Percentiles rank a stretch among this genome's conserved stretches.
These are phyloP conservation scores for Myxozyma lipomycoides DNA, from an alignment of 805 yeast species.

Conservation along the genomic window DNA sequence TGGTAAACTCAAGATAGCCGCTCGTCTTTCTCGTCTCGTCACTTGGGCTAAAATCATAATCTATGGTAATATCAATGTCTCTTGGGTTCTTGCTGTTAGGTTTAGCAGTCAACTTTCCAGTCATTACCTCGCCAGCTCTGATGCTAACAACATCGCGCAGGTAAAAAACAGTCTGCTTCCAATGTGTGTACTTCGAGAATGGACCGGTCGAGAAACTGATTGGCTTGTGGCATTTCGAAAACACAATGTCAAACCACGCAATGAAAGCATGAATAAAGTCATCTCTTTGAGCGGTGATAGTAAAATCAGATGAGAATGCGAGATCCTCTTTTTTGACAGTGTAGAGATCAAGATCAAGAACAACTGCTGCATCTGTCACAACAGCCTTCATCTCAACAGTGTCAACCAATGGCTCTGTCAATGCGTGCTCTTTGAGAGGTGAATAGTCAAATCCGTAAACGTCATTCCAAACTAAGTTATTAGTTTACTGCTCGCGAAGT, in stretches of 20 bases:
- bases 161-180: constrained; percentile 98
- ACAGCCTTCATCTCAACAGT: constrained; percentile 78
- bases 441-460: constrained; percentile 92
- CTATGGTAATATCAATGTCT: constrained; percentile 78
- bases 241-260: constrained; percentile 92
- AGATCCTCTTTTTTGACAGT: constrained; percentile 80
- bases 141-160: constrained; percentile 66
- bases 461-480: constrained; percentile 64
- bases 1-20: constrained; percentile 16
- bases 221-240: constrained; percentile 51
- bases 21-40: constrained; percentile 5
- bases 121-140: constrained; percentile 63
- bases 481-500: neutral
- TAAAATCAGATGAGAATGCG: constrained; percentile 68
- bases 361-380: constrained; percentile 63
- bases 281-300: constrained; percentile 66
- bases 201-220: constrained; percentile 92
- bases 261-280: constrained; percentile 85
- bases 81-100: constrained; percentile 81
- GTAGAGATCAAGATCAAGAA: constrained; percentile 83
- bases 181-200: constrained; percentile 88
- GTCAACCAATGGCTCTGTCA: constrained; percentile 93
- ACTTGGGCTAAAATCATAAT: constrained; percentile 48
- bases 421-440: constrained; percentile 80
- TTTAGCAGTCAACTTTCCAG: constrained; percentile 65